These are phyloP conservation scores for Drosera capensis DNA, from an alignment of 148 eudicot species.

Conservation along the genomic window DNA sequence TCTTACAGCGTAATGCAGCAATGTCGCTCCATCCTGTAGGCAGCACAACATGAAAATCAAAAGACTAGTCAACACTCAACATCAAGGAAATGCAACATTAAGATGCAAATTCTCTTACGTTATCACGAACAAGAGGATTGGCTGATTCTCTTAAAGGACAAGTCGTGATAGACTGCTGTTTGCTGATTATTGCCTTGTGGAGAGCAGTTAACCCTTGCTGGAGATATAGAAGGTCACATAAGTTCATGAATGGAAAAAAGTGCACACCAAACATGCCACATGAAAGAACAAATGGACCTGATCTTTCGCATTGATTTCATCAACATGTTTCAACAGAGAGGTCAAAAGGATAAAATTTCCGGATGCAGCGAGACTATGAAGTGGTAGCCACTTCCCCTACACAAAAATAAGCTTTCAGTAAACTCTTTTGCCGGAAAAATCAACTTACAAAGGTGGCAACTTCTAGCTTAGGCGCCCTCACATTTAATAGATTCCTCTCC, in stretches of 20 bases:
- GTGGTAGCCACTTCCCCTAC: slow-evolving; percentile 83
- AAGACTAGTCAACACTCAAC: neutral
- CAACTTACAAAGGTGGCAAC: slow-evolving; percentile 70
- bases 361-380: slow-evolving; percentile 72
- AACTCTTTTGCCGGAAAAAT: too few species aligned
- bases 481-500: slow-evolving; percentile 50
- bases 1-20: slow-evolving; percentile 89
- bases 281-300: slow-evolving; percentile 23
- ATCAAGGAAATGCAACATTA: neutral
- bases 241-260: too few species aligned
- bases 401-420: slow-evolving; percentile 9
- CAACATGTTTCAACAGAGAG: slow-evolving; percentile 46
- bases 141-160: slow-evolving; percentile 79
- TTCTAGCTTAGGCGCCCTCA: slow-evolving; percentile 50
- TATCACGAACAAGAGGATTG: slow-evolving; percentile 67
- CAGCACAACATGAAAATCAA: slow-evolving; percentile 1
- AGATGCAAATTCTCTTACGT: slow-evolving; percentile 51
- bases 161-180: slow-evolving; percentile 73
- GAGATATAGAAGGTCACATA: slow-evolving; percentile 1
- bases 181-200: slow-evolving; percentile 74
- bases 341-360: slow-evolving; percentile 75
- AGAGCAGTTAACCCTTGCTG: slow-evolving; percentile 88
- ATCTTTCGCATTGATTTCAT: slow-evolving; percentile 59
- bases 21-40: slow-evolving; percentile 76
- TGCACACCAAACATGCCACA: neutral